Base-by-base conservation (phyloP, 2,329 filamentous ascomycete species). In the Colletotrichum lentis region DNA sequence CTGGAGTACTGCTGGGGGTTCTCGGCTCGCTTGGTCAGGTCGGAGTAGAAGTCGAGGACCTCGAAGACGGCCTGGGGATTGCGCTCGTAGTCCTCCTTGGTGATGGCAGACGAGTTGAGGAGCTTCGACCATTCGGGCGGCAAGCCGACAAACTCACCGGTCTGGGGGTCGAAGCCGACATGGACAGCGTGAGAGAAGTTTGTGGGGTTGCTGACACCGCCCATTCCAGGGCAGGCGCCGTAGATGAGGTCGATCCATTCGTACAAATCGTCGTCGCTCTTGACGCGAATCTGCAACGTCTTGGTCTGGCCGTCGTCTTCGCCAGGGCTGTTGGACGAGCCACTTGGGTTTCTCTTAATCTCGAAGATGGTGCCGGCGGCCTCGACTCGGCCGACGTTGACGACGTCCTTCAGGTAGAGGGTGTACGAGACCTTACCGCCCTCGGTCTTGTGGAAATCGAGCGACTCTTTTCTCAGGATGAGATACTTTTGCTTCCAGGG, bases 231-330 rank as follows among this genome's bases (percentile, higher is more conserved):
- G 78, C 95, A 98, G 71, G 95, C 91, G 73, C 95, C 94, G 78
- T 98, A 98, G 72, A 99, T 96, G 78, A 94, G 93, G 79, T 99
- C 96, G 75, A 98, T 97, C 96, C 96, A 99, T 75, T 97, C 94
- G 79, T 99, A 99, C 62, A 99, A 89, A 73, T 99, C 96, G 76
- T 97, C 95, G 75, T 99, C 96, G 64, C 90, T 91, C 80, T 97
- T 97, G 74, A 98, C 94, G 77, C 92, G 93, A 78, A 97, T 96
- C 71, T 96, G 94, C 60, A 97, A 88, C 3, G 93, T 92, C 77
- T 92, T 93, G 67, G 90, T 91, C 10, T 90, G 87, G 41, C 92
- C 90, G 71, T 97, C 95, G 72, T 93, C 90, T 53, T 92, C 91
- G 59, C 90, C 88, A 12, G 93, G 87, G 69, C 91, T 92, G 58